Evolutionary conservation across 2,329 filamentous ascomycete species (phyloP).

Genomic region (Fusarium secorum): DNA sequence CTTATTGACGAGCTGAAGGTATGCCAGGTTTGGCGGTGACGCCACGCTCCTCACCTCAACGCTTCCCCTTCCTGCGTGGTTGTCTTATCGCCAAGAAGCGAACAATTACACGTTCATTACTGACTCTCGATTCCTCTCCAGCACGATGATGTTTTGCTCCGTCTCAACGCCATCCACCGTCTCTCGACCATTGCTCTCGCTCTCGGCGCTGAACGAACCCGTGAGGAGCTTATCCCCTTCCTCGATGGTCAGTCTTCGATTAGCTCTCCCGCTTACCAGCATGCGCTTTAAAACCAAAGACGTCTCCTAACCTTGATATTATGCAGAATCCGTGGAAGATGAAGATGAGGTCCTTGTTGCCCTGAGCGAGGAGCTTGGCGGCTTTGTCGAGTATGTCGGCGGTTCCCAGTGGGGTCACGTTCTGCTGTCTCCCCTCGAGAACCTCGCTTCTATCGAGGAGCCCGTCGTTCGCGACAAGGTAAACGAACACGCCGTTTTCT

Average conservation of each 20-base stretch:
- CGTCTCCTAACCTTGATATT: slow-evolving; percentile 27
- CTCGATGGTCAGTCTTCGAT: slow-evolving; percentile 80
- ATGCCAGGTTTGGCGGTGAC: slow-evolving; percentile 48
- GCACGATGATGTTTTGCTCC: slow-evolving; percentile 98
- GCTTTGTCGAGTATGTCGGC: slow-evolving; percentile 97
- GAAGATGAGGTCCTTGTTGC: slow-evolving; percentile 98
- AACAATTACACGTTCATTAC: slow-evolving; percentile 38
- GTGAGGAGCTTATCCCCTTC: slow-evolving; percentile 98
- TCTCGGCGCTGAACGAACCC: slow-evolving; percentile 92
- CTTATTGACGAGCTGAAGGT: slow-evolving; percentile 99
- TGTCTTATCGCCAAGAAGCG: slow-evolving; percentile 13
- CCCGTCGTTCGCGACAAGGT: slow-evolving; percentile 98
- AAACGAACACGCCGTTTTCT: slow-evolving; percentile 38
- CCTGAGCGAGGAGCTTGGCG: slow-evolving; percentile 93
- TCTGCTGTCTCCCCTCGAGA: slow-evolving; percentile 95
- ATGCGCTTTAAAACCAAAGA: slow-evolving; percentile 21
- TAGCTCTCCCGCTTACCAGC: slow-evolving; percentile 26
- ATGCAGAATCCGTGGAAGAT: slow-evolving; percentile 94
- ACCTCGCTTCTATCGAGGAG: slow-evolving; percentile 97
- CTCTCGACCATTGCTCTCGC: slow-evolving; percentile 98
- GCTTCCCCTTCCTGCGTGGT: slow-evolving; percentile 14
- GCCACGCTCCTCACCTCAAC: slow-evolving; percentile 30
- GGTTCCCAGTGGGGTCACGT: slow-evolving; percentile 94
- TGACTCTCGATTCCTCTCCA: slow-evolving; percentile 51
- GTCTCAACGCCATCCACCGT: slow-evolving; percentile 97